A percentile compares a stretch with the other conserved stretches of the same genome.
Evolutionary conservation across 169 alveolate genomes (phyloP).

Genomic region (Plasmodium blacklocki): DNA sequence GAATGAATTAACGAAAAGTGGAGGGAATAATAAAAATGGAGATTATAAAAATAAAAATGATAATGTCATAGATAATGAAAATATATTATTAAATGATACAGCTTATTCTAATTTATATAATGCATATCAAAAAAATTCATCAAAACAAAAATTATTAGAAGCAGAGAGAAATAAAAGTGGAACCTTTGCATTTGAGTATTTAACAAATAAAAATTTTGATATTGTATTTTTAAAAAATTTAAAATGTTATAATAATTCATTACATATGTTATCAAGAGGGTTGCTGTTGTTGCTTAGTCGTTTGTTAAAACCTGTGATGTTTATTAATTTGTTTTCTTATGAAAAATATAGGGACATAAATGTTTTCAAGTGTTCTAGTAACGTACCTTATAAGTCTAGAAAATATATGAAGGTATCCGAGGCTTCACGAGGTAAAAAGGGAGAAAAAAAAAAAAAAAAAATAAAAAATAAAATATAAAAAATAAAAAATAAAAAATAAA

Average conservation of each 20-base stretch:
- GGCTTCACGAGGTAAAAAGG: not conserved
- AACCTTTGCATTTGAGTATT: conserved; percentile 72
- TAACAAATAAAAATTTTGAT: conserved; percentile 70
- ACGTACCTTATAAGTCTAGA: not conserved
- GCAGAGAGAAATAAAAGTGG: conserved; percentile 69
- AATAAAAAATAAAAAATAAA: no score
- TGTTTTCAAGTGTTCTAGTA: conserved; percentile 7
- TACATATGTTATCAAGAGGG: conserved; percentile 62
- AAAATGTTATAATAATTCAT: conserved; percentile 39
- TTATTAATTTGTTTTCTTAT: conserved; percentile 42
- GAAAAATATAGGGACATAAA: conserved; percentile 34
- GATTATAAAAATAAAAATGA: not conserved
- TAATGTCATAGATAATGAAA: not conserved
- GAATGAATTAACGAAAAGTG: not conserved
- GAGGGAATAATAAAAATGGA: not conserved
- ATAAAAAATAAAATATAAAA: not conserved
- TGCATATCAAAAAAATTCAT: conserved; percentile 41
- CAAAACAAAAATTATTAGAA: conserved; percentile 34
- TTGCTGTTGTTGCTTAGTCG: conserved; percentile 50
- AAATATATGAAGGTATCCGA: conserved; percentile 7
- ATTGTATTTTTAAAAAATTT: conserved; percentile 59
- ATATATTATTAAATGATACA: conserved; percentile 1
- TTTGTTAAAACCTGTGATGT: conserved; percentile 58
- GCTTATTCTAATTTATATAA: conserved; percentile 29
- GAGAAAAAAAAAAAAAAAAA: not conserved